Conservation (phyloP, 495 filamentous ascomycete species). For the Penicillium robsamsonii region DNA sequence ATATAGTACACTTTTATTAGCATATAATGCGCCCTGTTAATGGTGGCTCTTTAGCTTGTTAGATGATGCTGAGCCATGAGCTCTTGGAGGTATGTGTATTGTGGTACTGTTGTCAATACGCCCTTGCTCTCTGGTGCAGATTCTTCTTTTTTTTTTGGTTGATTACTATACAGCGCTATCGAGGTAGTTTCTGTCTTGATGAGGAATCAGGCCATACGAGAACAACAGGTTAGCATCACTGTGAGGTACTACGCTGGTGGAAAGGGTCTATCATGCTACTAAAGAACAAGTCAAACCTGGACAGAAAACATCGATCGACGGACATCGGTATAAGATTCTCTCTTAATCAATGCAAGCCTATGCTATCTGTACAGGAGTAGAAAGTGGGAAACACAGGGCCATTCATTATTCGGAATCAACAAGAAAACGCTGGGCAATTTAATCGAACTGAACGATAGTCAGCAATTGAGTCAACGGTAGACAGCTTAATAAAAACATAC, state of each 20-base stretch:
- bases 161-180: not conserved
- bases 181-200: not conserved
- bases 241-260: not conserved
- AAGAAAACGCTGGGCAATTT: slow-evolving; percentile 24
- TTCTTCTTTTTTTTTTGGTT: not conserved
- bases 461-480: not conserved
- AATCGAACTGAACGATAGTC: slow-evolving; percentile 38
- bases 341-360: slow-evolving; percentile 12
- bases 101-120: not conserved
- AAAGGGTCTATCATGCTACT: not conserved
- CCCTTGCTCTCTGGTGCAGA: not conserved
- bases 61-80: not conserved
- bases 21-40: not conserved
- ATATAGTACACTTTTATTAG: not conserved
- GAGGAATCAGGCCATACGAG: not conserved
- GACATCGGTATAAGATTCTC: slow-evolving; percentile 3
- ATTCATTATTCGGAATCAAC: slow-evolving; percentile 19
- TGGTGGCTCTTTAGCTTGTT: not conserved
- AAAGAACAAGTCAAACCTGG: slow-evolving; percentile 2
- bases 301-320: slow-evolving; percentile 7
- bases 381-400: slow-evolving; percentile 20
- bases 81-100: not conserved
- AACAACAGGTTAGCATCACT: not conserved
- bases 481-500: slow-evolving; percentile 49
- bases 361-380: slow-evolving; percentile 19